Conservation (phyloP, 1,284 basidiomycete species). For the Apiotrichum gamsii region DNA sequence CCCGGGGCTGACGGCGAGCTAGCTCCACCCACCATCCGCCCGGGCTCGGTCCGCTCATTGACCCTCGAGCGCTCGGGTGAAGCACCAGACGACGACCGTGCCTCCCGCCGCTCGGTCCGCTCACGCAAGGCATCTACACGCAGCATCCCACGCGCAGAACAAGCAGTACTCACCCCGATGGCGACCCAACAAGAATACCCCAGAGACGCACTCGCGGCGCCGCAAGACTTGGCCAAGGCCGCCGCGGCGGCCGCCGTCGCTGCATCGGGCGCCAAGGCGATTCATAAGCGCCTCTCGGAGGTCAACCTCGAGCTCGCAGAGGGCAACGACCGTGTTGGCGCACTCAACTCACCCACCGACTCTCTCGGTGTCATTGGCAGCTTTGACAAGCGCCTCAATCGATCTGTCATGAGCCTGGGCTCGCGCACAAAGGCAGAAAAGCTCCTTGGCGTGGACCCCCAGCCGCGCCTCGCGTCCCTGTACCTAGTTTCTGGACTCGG, state of each 20-base stretch:
- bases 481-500: slow-evolving; percentile 52
- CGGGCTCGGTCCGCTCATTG: slow-evolving; percentile 15
- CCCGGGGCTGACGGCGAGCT: neutral
- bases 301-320: slow-evolving; percentile 4
- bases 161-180: too few relatives aligned
- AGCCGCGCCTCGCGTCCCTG: slow-evolving; percentile 46
- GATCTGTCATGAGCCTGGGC: slow-evolving; percentile 14
- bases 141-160: too few relatives aligned
- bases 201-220: too few relatives aligned
- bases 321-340: slow-evolving; percentile 10
- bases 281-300: neutral
- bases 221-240: too few relatives aligned
- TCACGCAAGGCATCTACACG: slow-evolving; percentile 1
- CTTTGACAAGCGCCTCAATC: slow-evolving; percentile 17
- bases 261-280: neutral
- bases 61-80: slow-evolving; percentile 1
- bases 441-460: slow-evolving; percentile 28
- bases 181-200: too few relatives aligned
- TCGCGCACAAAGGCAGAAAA: slow-evolving; percentile 31
- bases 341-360: slow-evolving; percentile 1
- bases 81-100: slow-evolving; percentile 10
- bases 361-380: slow-evolving; percentile 14
- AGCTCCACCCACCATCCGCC: slow-evolving; percentile 7
- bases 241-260: too few relatives aligned
- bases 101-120: slow-evolving; percentile 9